Evolutionary conservation across 495 filamentous ascomycete species (phyloP).

Genomic region (Parathielavia hyrcaniae): DNA sequence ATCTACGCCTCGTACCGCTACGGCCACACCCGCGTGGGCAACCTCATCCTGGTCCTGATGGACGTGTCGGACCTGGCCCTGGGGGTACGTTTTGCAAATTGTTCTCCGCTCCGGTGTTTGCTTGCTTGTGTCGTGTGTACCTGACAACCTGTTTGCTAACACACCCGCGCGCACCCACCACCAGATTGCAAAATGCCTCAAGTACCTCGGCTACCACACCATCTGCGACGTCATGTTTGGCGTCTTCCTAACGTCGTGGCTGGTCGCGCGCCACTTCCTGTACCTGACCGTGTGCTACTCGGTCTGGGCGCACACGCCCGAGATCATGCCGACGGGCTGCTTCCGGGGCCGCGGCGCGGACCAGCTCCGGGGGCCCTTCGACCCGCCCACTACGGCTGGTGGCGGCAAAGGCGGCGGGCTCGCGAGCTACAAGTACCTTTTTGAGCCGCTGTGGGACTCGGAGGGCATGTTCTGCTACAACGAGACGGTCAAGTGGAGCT

Average conservation of each 20-base stretch:
- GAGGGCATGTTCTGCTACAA: slow-evolving; percentile 73
- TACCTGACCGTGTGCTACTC: slow-evolving; percentile 75
- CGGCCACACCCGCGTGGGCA: slow-evolving; percentile 77
- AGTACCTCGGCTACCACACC: slow-evolving; percentile 70
- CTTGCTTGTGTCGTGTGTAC: neutral
- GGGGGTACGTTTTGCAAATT: slow-evolving; percentile 69
- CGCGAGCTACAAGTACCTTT: slow-evolving; percentile 46
- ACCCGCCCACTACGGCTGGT: slow-evolving; percentile 43
- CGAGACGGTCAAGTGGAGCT: slow-evolving; percentile 60
- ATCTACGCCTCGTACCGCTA: slow-evolving; percentile 77
- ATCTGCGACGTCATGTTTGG: slow-evolving; percentile 81
- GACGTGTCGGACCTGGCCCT: slow-evolving; percentile 86
- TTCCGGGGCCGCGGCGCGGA: slow-evolving; percentile 46
- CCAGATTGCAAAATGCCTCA: slow-evolving; percentile 88
- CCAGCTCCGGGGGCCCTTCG: slow-evolving; percentile 49
- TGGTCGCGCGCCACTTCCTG: slow-evolving; percentile 72
- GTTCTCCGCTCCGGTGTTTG: neutral
- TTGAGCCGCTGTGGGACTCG: slow-evolving; percentile 63
- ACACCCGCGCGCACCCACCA: neutral
- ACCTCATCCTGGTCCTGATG: slow-evolving; percentile 86
- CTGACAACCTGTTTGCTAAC: neutral
- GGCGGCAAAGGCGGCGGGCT: slow-evolving; percentile 38
- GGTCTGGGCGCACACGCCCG: slow-evolving; percentile 63
- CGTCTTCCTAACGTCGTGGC: slow-evolving; percentile 80
- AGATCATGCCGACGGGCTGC: slow-evolving; percentile 60